A percentile compares a stretch with the other conserved stretches of the same genome.
Conservation (phyloP, 2,329 filamentous ascomycete species). For the Cladosporium sp. region DNA sequence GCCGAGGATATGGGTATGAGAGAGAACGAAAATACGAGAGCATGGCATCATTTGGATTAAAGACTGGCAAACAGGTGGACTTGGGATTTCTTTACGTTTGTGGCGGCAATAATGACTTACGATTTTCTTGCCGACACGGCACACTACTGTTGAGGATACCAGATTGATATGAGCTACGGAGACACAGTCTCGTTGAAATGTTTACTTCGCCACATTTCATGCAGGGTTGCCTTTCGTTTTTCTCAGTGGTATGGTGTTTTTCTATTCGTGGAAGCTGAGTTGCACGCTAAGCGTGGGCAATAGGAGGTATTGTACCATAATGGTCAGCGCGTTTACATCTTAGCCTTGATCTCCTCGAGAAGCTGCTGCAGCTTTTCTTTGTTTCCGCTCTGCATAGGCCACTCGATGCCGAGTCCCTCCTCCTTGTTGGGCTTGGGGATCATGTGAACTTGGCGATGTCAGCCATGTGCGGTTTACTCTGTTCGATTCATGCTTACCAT, state of each 20-base stretch:
- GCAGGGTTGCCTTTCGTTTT: too few relatives aligned
- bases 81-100: too few relatives aligned
- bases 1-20: too few relatives aligned
- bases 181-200: too few relatives aligned
- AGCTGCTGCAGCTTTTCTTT: conserved; percentile 80
- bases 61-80: not conserved
- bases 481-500: conserved; percentile 1
- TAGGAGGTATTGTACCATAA: conserved; percentile 4
- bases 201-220: too few relatives aligned
- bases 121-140: too few relatives aligned
- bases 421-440: conserved; percentile 87
- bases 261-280: not conserved
- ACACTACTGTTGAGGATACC: too few relatives aligned
- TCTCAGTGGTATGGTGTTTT: too few relatives aligned
- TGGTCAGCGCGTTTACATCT: conserved; percentile 57
- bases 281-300: conserved; percentile 3
- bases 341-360: conserved; percentile 79
- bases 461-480: not conserved
- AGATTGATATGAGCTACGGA: too few relatives aligned
- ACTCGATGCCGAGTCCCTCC: conserved; percentile 75
- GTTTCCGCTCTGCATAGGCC: conserved; percentile 71
- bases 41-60: not conserved
- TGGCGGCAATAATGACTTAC: too few relatives aligned
- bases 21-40: too few relatives aligned
- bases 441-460: conserved; percentile 72